A percentile compares a stretch with the other conserved stretches of the same genome.
phyloP scores from a whole-genome alignment of 768 basidiomycete genomes.

The Amyloporia xantha region DNA sequence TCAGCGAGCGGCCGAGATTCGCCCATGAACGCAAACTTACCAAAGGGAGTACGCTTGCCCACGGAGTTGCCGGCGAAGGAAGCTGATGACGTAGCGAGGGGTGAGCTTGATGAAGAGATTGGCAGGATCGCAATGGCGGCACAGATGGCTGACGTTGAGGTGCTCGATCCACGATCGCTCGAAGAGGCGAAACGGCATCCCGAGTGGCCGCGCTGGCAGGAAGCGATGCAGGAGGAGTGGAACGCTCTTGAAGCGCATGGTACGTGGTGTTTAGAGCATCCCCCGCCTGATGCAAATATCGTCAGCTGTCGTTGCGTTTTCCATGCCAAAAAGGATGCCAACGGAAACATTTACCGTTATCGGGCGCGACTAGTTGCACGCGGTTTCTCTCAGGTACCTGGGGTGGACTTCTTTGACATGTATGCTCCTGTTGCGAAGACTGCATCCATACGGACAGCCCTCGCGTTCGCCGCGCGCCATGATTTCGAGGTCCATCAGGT shows the following conservation, averaged over 20 bases:
- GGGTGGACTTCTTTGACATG: slow-evolving; percentile 26
- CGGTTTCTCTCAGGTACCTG: slow-evolving; percentile 28
- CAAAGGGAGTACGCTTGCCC: background rate
- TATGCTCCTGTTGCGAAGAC: slow-evolving; percentile 25
- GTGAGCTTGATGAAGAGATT: background rate
- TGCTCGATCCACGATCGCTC: slow-evolving; percentile 3
- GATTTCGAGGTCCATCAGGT: slow-evolving; percentile 26
- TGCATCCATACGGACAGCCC: slow-evolving; percentile 22
- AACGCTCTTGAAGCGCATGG: background rate
- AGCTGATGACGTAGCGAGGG: background rate
- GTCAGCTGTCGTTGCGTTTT: slow-evolving; percentile 24
- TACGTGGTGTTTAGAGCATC: slow-evolving; percentile 7
- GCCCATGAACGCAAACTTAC: background rate
- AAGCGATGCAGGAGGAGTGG: slow-evolving; percentile 12
- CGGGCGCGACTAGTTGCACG: slow-evolving; percentile 31
- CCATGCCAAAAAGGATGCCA: slow-evolving; percentile 24
- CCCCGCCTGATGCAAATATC: slow-evolving; percentile 5
- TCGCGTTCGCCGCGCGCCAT: slow-evolving; percentile 21
- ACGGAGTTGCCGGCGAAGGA: background rate
- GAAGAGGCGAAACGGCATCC: slow-evolving; percentile 3
- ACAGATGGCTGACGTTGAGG: slow-evolving; percentile 3
- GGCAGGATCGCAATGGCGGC: background rate
- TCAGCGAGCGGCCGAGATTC: background rate
- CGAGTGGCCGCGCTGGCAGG: slow-evolving; percentile 5
- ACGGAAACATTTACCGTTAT: slow-evolving; percentile 20